Percentiles rank a stretch among this genome's conserved stretches.
phyloP scores from a whole-genome alignment of 2,329 filamentous ascomycete species.

The Tolypocladium endophyticum region DNA sequence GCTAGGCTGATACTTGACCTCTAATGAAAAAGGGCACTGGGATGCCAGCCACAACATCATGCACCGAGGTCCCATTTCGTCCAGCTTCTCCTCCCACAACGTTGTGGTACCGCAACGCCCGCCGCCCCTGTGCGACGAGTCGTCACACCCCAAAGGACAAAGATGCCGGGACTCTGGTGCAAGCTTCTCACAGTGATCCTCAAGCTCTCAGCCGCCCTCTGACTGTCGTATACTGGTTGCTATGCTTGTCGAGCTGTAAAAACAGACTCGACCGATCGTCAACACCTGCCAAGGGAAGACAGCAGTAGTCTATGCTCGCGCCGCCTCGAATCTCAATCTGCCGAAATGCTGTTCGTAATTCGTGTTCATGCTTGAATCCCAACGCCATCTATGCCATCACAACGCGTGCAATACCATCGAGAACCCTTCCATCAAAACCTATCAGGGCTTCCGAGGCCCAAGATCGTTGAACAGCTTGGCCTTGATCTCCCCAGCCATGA shows the following conservation, averaged over 20 bases:
- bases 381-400: neutral
- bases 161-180: neutral
- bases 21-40: neutral
- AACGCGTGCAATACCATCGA: neutral
- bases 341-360: neutral
- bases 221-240: neutral
- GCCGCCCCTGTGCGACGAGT: neutral
- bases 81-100: neutral
- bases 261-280: neutral
- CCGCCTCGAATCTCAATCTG: neutral
- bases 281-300: neutral
- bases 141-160: neutral
- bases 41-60: neutral
- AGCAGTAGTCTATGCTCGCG: neutral
- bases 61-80: neutral
- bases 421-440: neutral
- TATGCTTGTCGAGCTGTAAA: neutral
- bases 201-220: neutral
- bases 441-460: conserved; percentile 5
- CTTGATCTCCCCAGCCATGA: conserved; percentile 54
- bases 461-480: conserved; percentile 46
- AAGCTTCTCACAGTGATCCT: neutral
- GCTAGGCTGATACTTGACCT: neutral
- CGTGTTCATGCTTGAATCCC: neutral
- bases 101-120: neutral